These are phyloP conservation scores for Colletotrichum chrysophilum DNA, from an alignment of 2,329 filamentous ascomycete genomes.

Conservation along the genomic window DNA sequence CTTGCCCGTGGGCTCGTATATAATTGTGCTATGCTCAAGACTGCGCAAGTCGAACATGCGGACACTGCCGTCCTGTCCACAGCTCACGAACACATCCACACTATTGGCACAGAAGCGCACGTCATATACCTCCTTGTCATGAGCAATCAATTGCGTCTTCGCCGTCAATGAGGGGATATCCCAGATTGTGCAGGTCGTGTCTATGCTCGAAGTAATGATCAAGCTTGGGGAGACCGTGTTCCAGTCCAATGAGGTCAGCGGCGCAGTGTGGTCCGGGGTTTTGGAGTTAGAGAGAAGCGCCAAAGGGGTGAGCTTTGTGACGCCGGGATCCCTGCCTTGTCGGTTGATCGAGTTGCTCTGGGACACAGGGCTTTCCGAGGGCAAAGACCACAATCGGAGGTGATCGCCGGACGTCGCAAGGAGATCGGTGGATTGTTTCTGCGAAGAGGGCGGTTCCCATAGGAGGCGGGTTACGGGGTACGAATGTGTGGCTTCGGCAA, in stretches of 20 bases:
- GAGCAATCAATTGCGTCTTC: constrained; percentile 97
- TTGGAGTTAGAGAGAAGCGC: constrained; percentile 97
- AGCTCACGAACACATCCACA: constrained; percentile 98
- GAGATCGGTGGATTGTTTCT: constrained; percentile 94
- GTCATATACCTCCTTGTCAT: constrained; percentile 99
- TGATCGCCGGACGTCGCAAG: constrained; percentile 96
- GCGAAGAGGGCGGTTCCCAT: constrained; percentile 94
- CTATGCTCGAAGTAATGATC: constrained; percentile 98
- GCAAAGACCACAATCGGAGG: constrained; percentile 90
- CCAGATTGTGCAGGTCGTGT: constrained; percentile 99
- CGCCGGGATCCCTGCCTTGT: constrained; percentile 59
- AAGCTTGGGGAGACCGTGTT: constrained; percentile 96
- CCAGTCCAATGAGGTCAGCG: constrained; percentile 96
- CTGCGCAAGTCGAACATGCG: constrained; percentile 98
- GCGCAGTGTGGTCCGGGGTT: constrained; percentile 96
- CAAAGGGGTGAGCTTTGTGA: constrained; percentile 87
- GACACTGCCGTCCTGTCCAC: constrained; percentile 95
- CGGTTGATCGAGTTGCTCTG: constrained; percentile 72
- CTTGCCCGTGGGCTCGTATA: constrained; percentile 96
- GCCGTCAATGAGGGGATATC: constrained; percentile 97
- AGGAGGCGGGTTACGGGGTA: constrained; percentile 95
- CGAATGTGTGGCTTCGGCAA: constrained; percentile 95
- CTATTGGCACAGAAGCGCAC: constrained; percentile 98
- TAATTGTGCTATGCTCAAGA: constrained; percentile 97
- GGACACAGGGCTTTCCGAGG: constrained; percentile 64